Conservation (phyloP, 495 filamentous ascomycete genomes). For the Penicillium lividum region DNA sequence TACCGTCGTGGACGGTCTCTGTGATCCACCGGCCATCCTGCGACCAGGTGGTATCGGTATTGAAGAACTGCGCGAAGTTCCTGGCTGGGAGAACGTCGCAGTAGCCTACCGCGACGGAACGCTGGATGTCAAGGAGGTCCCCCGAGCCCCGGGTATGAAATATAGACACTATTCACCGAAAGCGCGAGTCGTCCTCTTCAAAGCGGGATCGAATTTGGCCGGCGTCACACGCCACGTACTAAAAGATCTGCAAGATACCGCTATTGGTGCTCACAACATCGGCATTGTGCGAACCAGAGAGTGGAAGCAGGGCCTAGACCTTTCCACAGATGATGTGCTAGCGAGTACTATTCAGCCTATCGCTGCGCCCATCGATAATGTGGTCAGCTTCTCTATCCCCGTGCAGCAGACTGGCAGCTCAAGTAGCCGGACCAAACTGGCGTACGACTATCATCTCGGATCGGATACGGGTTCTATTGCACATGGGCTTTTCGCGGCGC, state of each 20-base stretch:
- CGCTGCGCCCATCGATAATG: slow-evolving; percentile 28
- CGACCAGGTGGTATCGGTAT: slow-evolving; percentile 90
- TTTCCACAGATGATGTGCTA: slow-evolving; percentile 30
- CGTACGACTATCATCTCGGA: slow-evolving; percentile 63
- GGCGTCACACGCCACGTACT: slow-evolving; percentile 35
- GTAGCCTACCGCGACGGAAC: slow-evolving; percentile 72
- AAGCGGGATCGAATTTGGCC: slow-evolving; percentile 45
- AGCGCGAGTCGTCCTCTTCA: slow-evolving; percentile 82
- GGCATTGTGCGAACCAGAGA: slow-evolving; percentile 49
- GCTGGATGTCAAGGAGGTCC: slow-evolving; percentile 49
- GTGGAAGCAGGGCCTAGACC: slow-evolving; percentile 41
- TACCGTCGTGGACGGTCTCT: slow-evolving; percentile 92
- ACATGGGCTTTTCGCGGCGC: slow-evolving; percentile 79
- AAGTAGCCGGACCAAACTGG: slow-evolving; percentile 30
- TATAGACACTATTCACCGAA: slow-evolving; percentile 97
- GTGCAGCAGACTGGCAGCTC: slow-evolving; percentile 29
- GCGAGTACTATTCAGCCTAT: slow-evolving; percentile 28
- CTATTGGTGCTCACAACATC: slow-evolving; percentile 42
- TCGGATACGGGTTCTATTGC: slow-evolving; percentile 70
- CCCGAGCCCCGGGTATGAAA: slow-evolving; percentile 95
- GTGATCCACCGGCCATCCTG: slow-evolving; percentile 74
- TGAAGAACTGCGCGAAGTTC: slow-evolving; percentile 70
- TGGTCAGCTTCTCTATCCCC: slow-evolving; percentile 36
- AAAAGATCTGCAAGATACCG: slow-evolving; percentile 38
- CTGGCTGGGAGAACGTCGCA: slow-evolving; percentile 77